These are phyloP conservation scores for Aureobasidium pullulans DNA, from an alignment of 2,329 filamentous ascomycete species.

Conservation along the genomic window DNA sequence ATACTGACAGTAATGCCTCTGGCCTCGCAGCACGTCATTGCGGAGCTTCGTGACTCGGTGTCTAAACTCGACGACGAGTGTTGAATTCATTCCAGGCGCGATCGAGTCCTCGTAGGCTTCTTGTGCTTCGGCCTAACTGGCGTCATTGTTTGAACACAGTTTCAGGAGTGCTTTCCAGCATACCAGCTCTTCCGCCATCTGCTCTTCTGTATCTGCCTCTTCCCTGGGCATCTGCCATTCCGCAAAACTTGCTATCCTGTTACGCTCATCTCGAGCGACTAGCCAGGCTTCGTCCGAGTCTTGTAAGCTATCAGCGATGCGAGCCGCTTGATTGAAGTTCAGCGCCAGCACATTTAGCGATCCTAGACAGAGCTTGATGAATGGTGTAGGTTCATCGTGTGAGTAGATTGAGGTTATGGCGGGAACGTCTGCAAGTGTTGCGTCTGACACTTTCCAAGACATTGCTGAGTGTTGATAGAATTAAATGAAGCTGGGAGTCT, in stretches of 20 bases:
- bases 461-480: neutral
- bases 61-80: neutral
- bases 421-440: slow-evolving; percentile 7
- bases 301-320: neutral
- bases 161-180: neutral
- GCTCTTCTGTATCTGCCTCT: slow-evolving; percentile 5
- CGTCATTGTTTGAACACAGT: neutral
- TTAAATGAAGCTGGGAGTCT: neutral
- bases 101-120: slow-evolving; percentile 5
- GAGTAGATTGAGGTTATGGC: slow-evolving; percentile 7
- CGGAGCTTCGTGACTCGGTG: neutral
- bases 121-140: neutral
- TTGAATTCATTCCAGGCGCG: slow-evolving; percentile 9
- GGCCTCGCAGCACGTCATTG: neutral
- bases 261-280: slow-evolving; percentile 6
- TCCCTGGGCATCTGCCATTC: slow-evolving; percentile 9
- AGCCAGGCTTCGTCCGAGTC: slow-evolving; percentile 4
- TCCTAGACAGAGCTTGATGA: slow-evolving; percentile 9
- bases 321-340: neutral
- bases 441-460: slow-evolving; percentile 8
- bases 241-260: slow-evolving; percentile 6
- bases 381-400: slow-evolving; percentile 2
- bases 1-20: slow-evolving; percentile 7
- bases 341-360: slow-evolving; percentile 1
- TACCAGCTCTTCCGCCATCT: slow-evolving; percentile 13